A percentile compares a stretch with the other conserved stretches of the same genome.
phyloP scores from a whole-genome alignment of 441 rosid species.

The Theobroma grandiflorum region DNA sequence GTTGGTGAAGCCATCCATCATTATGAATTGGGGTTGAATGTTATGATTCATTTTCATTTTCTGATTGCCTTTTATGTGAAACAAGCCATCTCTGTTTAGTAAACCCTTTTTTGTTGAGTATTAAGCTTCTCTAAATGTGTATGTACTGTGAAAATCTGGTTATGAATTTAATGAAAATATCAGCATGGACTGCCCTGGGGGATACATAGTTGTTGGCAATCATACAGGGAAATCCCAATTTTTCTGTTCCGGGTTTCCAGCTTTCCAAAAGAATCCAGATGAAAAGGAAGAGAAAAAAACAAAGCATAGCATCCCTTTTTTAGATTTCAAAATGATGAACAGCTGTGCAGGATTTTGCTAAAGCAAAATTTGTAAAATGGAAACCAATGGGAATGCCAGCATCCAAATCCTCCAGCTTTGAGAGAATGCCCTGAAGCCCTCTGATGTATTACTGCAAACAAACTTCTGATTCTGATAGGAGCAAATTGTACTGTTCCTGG shows the following conservation, averaged over 20 bases:
- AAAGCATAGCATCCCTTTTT: not conserved
- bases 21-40: no score
- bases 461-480: conserved; percentile 51
- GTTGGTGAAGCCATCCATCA: no score
- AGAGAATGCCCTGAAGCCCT: conserved; percentile 32
- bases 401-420: conserved; percentile 44
- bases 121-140: not conserved
- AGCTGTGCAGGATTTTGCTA: conserved; percentile 30
- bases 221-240: no score
- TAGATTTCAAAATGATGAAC: not conserved
- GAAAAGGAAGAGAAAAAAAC: not conserved
- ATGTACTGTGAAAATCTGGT: not conserved
- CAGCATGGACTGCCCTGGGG: not conserved
- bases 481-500: conserved; percentile 62
- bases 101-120: no score
- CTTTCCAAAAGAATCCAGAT: not conserved
- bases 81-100: no score
- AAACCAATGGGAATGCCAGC: conserved; percentile 36
- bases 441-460: conserved; percentile 42
- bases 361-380: conserved; percentile 30
- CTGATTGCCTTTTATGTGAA: no score
- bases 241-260: not conserved
- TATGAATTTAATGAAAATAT: not conserved
- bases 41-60: no score
- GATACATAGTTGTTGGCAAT: not conserved